Evolutionary conservation across 345 rosid species (phyloP), one percentile per base, ranked within the genome.

Genomic region (Physaria fendleri): DNA sequence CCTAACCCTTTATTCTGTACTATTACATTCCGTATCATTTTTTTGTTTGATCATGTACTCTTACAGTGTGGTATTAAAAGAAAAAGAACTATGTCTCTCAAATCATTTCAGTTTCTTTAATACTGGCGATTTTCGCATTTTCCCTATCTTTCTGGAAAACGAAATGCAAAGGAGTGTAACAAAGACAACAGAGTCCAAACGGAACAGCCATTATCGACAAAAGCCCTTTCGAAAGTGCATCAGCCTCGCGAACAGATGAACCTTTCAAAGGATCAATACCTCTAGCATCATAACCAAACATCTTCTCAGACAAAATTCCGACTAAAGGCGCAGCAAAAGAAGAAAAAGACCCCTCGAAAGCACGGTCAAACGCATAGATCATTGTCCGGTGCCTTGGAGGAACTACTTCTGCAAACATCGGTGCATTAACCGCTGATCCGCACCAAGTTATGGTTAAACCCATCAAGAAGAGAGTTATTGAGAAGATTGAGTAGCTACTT

Each of bases 321-420:
- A 93, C 99, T 82, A 93, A 66, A 0, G 95, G 97, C 4, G 99
- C 95, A n/a, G 97, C 97, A 20, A 93, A 77, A 23, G 99, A 80
- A 2, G 99, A 93, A 72, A 93, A 87, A 0, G 95, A 85, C 17
- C 83, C 95, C 75, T 93, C 97, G 1, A 93, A 78, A 53, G 99
- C 97, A 1, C 99, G 84, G 46, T 93, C 93, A 15, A 88, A 93
- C 0, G 97, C 97, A 16, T 93, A 93, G 47, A 93, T 86, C 99
- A 93, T 93, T 0, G 95, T 88, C 14, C 97, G 80, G 65, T 92
- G 95, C 66, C 73, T 87, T n/a, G 81, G 63, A 7, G 99, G 97
- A 8, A 89, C 94, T 0, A 93, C 97, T 70, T 93, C 97, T 0
- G 99, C 99, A 47, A 93, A 89, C 77, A 88, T 93, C 0, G 99